phyloP scores from a whole-genome alignment of 2,329 filamentous ascomycete genomes.

The Trichophyton benhamiae region DNA sequence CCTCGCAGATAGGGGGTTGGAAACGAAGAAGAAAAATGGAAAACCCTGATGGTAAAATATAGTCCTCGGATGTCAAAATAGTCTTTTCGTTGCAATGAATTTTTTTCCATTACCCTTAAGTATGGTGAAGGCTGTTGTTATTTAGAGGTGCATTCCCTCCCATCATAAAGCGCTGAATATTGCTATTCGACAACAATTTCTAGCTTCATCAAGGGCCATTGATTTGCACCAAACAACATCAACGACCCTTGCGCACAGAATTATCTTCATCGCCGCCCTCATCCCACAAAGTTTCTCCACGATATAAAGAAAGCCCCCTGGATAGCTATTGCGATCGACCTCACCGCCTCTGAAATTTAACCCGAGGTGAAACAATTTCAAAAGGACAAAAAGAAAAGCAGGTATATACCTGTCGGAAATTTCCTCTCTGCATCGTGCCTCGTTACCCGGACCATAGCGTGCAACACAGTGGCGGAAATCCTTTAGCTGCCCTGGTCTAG shows the following conservation, averaged over 20 bases:
- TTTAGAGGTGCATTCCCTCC: not conserved
- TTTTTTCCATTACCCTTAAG: not conserved
- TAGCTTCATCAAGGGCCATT: not conserved
- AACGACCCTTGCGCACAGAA: not conserved
- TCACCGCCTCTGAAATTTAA: not conserved
- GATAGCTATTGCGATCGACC: not conserved
- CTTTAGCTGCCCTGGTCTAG: not conserved
- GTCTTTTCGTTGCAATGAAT: not conserved
- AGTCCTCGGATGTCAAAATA: not conserved
- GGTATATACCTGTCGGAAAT: slow-evolving; percentile 1
- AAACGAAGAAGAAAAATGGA: not conserved
- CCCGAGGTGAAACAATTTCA: slow-evolving; percentile 3
- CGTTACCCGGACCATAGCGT: not conserved
- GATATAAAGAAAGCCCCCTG: not conserved
- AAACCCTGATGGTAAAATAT: not conserved
- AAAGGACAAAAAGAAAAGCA: slow-evolving; percentile 2
- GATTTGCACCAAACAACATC: not conserved
- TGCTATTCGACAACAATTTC: not conserved
- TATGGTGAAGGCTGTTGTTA: not conserved
- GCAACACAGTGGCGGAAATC: not conserved
- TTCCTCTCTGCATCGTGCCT: not conserved
- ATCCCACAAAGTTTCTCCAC: not conserved
- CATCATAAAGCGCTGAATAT: not conserved
- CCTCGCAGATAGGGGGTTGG: not conserved
- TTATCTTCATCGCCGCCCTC: not conserved